phyloP scores from a whole-genome alignment of 352 stramenopile species.

The Phytophthora fragariaefolia region DNA sequence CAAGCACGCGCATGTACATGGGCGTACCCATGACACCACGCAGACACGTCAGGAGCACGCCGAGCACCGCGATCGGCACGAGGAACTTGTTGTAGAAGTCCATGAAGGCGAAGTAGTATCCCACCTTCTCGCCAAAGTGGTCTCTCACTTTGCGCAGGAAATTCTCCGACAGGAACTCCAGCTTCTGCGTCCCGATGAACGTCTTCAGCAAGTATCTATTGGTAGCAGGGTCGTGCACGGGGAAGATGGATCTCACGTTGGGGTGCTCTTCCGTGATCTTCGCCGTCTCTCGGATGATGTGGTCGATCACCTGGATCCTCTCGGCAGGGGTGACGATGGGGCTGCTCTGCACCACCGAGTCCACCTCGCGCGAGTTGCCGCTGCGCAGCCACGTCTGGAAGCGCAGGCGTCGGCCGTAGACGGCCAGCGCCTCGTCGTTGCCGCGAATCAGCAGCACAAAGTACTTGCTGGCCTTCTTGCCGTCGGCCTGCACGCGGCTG shows the following conservation, averaged over 20 bases:
- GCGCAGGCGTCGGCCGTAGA: constrained; percentile 67
- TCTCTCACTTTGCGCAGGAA: constrained; percentile 71
- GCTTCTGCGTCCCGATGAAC: constrained; percentile 73
- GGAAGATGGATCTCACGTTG: constrained; percentile 77
- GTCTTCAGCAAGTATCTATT: constrained; percentile 79
- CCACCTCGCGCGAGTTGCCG: constrained; percentile 76
- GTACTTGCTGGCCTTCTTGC: constrained; percentile 63
- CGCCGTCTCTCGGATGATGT: constrained; percentile 78
- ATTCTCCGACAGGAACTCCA: constrained; percentile 64
- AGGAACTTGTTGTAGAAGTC: constrained; percentile 90
- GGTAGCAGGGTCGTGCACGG: constrained; percentile 73
- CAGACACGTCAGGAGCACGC: constrained; percentile 72
- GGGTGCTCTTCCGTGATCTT: constrained; percentile 63
- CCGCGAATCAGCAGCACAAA: constrained; percentile 78
- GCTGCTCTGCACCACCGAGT: constrained; percentile 61
- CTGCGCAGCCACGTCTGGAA: constrained; percentile 82
- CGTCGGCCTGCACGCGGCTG: constrained; percentile 42
- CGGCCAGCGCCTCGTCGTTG: constrained; percentile 64
- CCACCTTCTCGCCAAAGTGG: constrained; percentile 87
- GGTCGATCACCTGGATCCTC: constrained; percentile 84
- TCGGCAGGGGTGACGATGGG: constrained; percentile 75
- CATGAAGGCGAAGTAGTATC: constrained; percentile 89
- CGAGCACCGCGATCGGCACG: constrained; percentile 76
- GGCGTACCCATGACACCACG: constrained; percentile 64
- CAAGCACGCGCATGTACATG: constrained; percentile 86